A percentile compares a stretch with the other conserved stretches of the same genome.
Conservation (phyloP, 2,329 filamentous ascomycete species). For the Exserohilum turcica region DNA sequence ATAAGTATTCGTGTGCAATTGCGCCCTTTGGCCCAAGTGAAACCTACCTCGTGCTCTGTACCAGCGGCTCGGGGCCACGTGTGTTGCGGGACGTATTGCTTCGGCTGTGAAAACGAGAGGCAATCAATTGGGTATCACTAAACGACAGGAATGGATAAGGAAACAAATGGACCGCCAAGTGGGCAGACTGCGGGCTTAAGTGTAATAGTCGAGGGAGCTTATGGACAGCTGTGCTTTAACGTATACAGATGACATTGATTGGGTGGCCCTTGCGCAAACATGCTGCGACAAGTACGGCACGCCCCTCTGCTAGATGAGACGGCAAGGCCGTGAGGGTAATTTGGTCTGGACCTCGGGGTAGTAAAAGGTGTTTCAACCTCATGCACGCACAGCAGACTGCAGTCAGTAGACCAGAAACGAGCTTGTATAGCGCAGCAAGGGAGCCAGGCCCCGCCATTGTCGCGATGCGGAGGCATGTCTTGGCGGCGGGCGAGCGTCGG, state of each 20-base stretch:
- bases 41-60: conserved; percentile 21
- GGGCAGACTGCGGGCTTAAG: conserved; percentile 26
- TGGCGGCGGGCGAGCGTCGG: conserved; percentile 26
- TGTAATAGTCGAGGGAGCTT: conserved; percentile 29
- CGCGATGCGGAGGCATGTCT: conserved; percentile 19
- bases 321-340: conserved; percentile 6
- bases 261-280: conserved; percentile 38
- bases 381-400: not conserved
- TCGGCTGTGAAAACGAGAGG: conserved; percentile 2
- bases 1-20: not conserved
- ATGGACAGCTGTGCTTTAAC: conserved; percentile 46
- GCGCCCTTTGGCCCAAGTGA: not conserved
- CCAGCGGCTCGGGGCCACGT: conserved; percentile 24
- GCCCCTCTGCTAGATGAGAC: conserved; percentile 18
- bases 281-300: conserved; percentile 20
- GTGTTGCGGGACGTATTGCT: conserved; percentile 12
- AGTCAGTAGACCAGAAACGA: not conserved
- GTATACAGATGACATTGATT: conserved; percentile 34
- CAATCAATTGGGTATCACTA: conserved; percentile 36
- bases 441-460: conserved; percentile 6
- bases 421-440: not conserved
- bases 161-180: conserved; percentile 25
- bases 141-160: conserved; percentile 21
- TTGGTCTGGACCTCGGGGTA: not conserved
- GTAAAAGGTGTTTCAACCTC: conserved; percentile 1